These are phyloP conservation scores for Phaeoacremonium minimum DNA, from an alignment of 2,329 filamentous ascomycete genomes.

Conservation along the genomic window DNA sequence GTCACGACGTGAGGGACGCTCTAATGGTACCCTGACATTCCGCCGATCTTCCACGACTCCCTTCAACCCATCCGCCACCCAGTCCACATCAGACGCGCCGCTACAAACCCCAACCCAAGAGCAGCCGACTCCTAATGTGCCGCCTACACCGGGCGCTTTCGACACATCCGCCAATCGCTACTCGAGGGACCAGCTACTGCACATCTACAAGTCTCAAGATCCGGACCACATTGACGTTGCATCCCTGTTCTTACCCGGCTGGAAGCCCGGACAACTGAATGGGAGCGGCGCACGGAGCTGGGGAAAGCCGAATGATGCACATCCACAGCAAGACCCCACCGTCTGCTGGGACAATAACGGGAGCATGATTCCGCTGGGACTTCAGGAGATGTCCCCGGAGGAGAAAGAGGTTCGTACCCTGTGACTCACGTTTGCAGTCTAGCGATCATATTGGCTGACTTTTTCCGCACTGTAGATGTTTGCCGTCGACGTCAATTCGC, in stretches of 20 bases:
- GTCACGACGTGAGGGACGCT: constrained; percentile 54
- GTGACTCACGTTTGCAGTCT: constrained; percentile 8
- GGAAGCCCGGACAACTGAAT: constrained; percentile 73
- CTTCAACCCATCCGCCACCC: constrained; percentile 23
- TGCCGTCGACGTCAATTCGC: constrained; percentile 83
- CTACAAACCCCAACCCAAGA: constrained; percentile 10
- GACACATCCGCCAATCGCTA: constrained; percentile 50
- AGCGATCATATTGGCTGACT: constrained; percentile 10
- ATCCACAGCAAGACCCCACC: constrained; percentile 75
- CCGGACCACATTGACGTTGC: constrained; percentile 57
- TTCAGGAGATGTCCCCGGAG: constrained; percentile 63
- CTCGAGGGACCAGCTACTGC: constrained; percentile 73
- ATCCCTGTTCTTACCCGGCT: constrained; percentile 67
- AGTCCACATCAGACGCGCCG: constrained; percentile 10
- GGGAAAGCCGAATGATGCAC: constrained; percentile 73
- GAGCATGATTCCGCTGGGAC: constrained; percentile 63
- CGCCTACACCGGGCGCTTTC: constrained; percentile 11
- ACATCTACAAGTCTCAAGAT: constrained; percentile 57
- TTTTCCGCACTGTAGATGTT: constrained; percentile 66
- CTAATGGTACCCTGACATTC: constrained; percentile 61
- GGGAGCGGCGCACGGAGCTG: constrained; percentile 61
- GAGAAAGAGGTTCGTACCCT: constrained; percentile 51
- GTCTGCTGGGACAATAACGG: constrained; percentile 84
- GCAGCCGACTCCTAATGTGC: constrained; percentile 1
- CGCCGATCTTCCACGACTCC: constrained; percentile 59